Percentiles rank a stretch among this genome's conserved stretches.
phyloP scores from a whole-genome alignment of 2,329 filamentous ascomycete genomes.

The Aspergillus intermedius region DNA sequence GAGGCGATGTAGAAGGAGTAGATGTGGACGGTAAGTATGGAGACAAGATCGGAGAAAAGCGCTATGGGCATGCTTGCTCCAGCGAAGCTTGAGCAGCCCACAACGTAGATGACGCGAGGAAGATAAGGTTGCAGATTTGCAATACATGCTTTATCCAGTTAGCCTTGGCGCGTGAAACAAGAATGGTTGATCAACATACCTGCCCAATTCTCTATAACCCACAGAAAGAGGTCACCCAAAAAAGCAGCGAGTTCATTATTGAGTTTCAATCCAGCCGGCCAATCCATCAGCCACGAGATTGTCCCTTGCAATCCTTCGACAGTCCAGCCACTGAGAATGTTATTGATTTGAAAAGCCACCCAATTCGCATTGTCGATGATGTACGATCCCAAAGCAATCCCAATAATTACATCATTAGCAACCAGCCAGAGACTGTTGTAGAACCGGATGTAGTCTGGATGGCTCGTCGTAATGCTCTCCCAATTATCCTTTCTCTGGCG shows the following conservation, averaged over 20 bases:
- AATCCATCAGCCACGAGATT: constrained; percentile 93
- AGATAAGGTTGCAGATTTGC: constrained; percentile 68
- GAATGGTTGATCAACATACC: constrained; percentile 43
- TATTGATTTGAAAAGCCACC: constrained; percentile 73
- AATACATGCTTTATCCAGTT: constrained; percentile 58
- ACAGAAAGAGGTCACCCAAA: constrained; percentile 88
- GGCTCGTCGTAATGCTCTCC: constrained; percentile 90
- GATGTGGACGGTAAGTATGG: constrained; percentile 86
- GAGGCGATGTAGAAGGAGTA: constrained; percentile 98
- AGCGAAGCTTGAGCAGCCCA: constrained; percentile 90
- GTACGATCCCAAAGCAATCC: constrained; percentile 90
- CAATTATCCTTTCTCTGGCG: constrained; percentile 86
- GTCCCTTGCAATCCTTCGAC: constrained; percentile 81
- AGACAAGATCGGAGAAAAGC: constrained; percentile 88
- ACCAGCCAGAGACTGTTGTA: constrained; percentile 99
- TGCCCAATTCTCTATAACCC: constrained; percentile 98
- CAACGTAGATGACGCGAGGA: constrained; percentile 82
- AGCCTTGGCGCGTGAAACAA: constrained; percentile 6
- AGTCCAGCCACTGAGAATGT: constrained; percentile 71
- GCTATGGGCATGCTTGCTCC: constrained; percentile 96
- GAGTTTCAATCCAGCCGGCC: constrained; percentile 88
- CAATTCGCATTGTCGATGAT: constrained; percentile 90
- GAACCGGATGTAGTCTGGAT: constrained; percentile 97
- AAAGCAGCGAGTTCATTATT: constrained; percentile 93
- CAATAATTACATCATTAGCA: constrained; percentile 97